A percentile compares a stretch with the other conserved stretches of the same genome.
Evolutionary conservation across 345 rosid species (phyloP).

Genomic region (Melaleuca quinquenervia): DNA sequence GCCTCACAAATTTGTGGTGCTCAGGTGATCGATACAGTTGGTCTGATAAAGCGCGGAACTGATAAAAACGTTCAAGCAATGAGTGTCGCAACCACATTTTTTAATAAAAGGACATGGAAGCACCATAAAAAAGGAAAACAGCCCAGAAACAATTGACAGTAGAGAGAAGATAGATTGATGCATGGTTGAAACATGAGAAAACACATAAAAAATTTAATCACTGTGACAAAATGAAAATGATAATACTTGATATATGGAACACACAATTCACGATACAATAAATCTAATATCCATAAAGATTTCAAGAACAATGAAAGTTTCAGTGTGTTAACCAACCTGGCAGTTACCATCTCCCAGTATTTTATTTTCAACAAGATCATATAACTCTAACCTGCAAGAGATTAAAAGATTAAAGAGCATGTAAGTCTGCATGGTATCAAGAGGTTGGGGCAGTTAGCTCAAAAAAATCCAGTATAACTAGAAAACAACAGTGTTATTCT

Average conservation of each 20-base stretch:
- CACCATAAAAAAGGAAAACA: neutral
- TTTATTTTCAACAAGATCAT: constrained; percentile 47
- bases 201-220: neutral
- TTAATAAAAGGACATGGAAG: neutral
- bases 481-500: neutral
- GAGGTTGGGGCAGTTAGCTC: neutral
- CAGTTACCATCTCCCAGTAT: constrained; percentile 72
- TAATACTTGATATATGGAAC: neutral
- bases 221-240: neutral
- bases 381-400: constrained; percentile 29
- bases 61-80: constrained; percentile 7
- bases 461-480: neutral
- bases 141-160: neutral
- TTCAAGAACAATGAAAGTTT: neutral
- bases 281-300: neutral
- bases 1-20: constrained; percentile 62
- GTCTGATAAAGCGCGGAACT: constrained; percentile 86
- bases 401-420: neutral
- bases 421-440: neutral
- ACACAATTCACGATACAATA: neutral
- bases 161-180: neutral
- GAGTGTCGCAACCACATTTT: neutral
- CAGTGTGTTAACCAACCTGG: constrained; percentile 34
- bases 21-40: constrained; percentile 80
- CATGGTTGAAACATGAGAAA: neutral